These are phyloP conservation scores for Plenodomus tracheiphilus DNA, from an alignment of 2,329 filamentous ascomycete species.

Conservation along the genomic window DNA sequence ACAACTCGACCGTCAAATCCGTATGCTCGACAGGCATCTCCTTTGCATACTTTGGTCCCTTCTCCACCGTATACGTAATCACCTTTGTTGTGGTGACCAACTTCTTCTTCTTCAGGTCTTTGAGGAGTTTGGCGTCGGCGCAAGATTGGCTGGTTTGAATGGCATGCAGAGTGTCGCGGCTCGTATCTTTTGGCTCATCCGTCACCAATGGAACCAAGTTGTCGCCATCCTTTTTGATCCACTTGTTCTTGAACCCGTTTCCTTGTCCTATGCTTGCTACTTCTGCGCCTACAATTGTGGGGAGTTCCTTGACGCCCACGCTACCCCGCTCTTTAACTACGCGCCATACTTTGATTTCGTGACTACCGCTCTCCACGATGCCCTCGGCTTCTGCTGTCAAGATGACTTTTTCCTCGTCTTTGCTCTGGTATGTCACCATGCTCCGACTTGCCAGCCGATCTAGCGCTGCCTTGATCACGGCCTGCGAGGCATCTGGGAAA, in stretches of 20 bases:
- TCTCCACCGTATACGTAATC: slow-evolving; percentile 79
- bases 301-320: slow-evolving; percentile 52
- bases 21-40: slow-evolving; percentile 93
- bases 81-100: slow-evolving; percentile 82
- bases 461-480: slow-evolving; percentile 77
- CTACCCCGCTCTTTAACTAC: slow-evolving; percentile 51
- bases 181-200: slow-evolving; percentile 78
- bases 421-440: slow-evolving; percentile 84
- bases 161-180: slow-evolving; percentile 71
- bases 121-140: slow-evolving; percentile 72
- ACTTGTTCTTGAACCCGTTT: slow-evolving; percentile 82
- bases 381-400: slow-evolving; percentile 82
- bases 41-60: slow-evolving; percentile 85
- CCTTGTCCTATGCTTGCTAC: slow-evolving; percentile 85
- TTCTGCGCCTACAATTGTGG: slow-evolving; percentile 69
- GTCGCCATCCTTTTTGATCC: slow-evolving; percentile 66
- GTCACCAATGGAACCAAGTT: slow-evolving; percentile 57
- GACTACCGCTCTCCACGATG: slow-evolving; percentile 59
- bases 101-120: slow-evolving; percentile 90
- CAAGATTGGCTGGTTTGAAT: slow-evolving; percentile 72
- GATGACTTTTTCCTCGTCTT: slow-evolving; percentile 75
- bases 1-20: slow-evolving; percentile 92
- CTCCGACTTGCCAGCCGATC: slow-evolving; percentile 82
- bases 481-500: slow-evolving; percentile 51
- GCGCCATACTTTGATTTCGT: slow-evolving; percentile 57